These are phyloP conservation scores for Trametes gibbosa DNA, from an alignment of 768 basidiomycete species.

Conservation along the genomic window DNA sequence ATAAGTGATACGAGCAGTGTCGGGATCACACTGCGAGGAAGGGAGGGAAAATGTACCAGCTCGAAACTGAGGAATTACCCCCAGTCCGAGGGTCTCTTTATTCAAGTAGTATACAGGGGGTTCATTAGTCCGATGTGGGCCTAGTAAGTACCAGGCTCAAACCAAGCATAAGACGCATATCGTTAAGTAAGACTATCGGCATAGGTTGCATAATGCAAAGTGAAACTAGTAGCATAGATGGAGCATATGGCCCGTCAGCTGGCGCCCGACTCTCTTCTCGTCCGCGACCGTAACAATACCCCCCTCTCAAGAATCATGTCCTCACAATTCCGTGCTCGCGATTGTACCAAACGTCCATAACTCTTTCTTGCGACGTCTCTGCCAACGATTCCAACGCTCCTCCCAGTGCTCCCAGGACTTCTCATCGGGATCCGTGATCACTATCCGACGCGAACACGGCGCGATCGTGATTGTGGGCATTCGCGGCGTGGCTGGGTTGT, in stretches of 20 bases:
- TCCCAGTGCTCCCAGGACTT: background rate
- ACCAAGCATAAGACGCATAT: no score
- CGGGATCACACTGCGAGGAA: no score
- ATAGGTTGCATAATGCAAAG: no score
- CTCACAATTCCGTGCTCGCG: background rate
- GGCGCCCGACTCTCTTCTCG: no score
- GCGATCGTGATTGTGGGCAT: constrained; percentile 2
- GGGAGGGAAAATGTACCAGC: background rate
- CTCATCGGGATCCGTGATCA: background rate
- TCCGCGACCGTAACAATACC: background rate
- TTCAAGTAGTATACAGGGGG: background rate
- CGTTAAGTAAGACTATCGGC: no score
- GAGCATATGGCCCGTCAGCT: no score
- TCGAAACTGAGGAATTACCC: background rate
- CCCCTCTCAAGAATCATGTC: background rate
- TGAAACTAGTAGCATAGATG: no score
- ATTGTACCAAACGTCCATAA: background rate
- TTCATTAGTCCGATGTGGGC: no score
- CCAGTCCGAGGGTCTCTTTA: background rate
- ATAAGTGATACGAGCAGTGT: background rate
- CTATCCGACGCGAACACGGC: background rate
- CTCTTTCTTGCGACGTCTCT: background rate
- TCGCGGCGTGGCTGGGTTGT: constrained; percentile 9
- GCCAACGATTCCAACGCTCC: background rate
- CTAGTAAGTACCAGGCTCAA: no score